Percentiles rank a stretch among this genome's conserved stretches.
These are phyloP conservation scores for Quercus lobata DNA, from an alignment of 331 rosid genomes.

Conservation along the genomic window DNA sequence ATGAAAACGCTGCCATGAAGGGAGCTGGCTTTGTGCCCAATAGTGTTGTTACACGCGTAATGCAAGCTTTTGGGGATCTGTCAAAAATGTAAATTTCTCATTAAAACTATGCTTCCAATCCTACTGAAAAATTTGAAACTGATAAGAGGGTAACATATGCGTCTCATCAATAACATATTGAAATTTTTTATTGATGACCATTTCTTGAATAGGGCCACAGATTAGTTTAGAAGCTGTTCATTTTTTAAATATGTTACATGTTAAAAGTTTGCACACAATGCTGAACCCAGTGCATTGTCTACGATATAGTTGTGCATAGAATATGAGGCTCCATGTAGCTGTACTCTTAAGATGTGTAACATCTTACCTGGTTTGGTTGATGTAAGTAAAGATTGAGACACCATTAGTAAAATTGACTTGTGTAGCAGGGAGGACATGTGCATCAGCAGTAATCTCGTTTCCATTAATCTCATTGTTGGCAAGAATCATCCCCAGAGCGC, in stretches of 20 bases:
- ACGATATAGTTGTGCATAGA: too few relatives aligned
- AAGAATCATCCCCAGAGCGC: conserved; percentile 57
- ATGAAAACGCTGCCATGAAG: conserved; percentile 92
- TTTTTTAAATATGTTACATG: too few relatives aligned
- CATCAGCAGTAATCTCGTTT: conserved; percentile 48
- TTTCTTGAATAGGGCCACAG: not conserved
- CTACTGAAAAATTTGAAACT: not conserved
- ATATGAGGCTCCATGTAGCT: too few relatives aligned
- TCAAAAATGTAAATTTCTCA: not conserved
- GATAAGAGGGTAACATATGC: not conserved
- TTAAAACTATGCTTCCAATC: not conserved
- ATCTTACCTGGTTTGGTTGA: conserved; percentile 57
- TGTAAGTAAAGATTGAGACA: conserved; percentile 23
- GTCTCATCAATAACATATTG: not conserved
- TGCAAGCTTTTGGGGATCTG: conserved; percentile 67
- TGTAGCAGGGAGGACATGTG: conserved; percentile 54
- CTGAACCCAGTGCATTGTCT: not conserved
- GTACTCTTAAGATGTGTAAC: not conserved
- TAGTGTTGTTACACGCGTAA: conserved; percentile 50
- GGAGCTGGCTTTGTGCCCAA: conserved; percentile 81
- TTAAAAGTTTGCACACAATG: not conserved
- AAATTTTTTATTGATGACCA: too few relatives aligned
- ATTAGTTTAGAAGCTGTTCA: not conserved
- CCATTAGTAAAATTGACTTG: conserved; percentile 34
- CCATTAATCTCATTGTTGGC: conserved; percentile 27